Base-by-base conservation (phyloP, 2,329 filamentous ascomycete genomes). In the Diaporthe destruens region DNA sequence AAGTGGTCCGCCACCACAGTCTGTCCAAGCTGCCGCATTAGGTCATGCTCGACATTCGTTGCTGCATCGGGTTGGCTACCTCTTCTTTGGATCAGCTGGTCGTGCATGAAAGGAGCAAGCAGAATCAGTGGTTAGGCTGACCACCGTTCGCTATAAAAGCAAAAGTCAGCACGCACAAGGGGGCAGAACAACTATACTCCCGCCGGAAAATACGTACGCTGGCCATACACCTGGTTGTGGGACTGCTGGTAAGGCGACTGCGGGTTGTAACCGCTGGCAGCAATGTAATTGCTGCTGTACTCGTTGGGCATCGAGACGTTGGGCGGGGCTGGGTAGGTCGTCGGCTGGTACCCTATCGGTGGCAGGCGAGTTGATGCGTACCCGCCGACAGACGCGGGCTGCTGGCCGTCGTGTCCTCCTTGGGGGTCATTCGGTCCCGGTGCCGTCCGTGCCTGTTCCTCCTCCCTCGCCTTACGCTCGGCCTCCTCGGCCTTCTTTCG, bases 401-500 rank as follows among this genome's bases (percentile, higher is more conserved):
- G 89, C 34, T 86, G 83, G 61, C 88, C 87, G 66, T 88, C 85
- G 59, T 85, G 79, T 42, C 80, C 83, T 29, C 80, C 81, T 57
- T 88, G 85, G 77, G 87, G 80, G 76, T 89, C 86, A 66, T 87
- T 88, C 76, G 88, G 86, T 12, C 88, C 91, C 39, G 89, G 89
- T 14, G 77, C 81, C 1, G 81, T 81, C 63, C 85, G 83, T 20
- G 87, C 89, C 82, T 91, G 91, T 71, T 95, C 93, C 80, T 98
- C 95, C 76, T 98, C 96, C 12, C 95, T 94, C 16, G 93, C 93
- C 86, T 98, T 98, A 80, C 95, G 93, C 78, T 91, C 88, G 67
- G 92, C 92, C 76, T 98, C 96, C 78, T 98, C 96, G 82, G 98
- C 96, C 94, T 99, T 99, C 90, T 98, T 98, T 80, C 96, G 94